A percentile compares a stretch with the other conserved stretches of the same genome.
Evolutionary conservation across 2,329 filamentous ascomycete genomes (phyloP).

Genomic region (Colletotrichum brevisporum): DNA sequence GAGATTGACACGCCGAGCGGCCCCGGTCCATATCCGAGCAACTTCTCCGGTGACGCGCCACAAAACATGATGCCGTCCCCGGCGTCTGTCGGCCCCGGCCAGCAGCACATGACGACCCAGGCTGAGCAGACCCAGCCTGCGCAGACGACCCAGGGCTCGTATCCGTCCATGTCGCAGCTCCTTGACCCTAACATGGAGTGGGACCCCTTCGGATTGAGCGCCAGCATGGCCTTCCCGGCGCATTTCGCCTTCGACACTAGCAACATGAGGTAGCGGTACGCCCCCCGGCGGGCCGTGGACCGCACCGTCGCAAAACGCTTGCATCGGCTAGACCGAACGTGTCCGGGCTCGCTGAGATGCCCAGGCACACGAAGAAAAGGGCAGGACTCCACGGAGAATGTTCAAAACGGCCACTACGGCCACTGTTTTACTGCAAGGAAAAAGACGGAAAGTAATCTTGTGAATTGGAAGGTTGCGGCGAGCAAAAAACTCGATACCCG

Average conservation of each 20-base stretch:
- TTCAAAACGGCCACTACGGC: constrained; percentile 18
- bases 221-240: constrained; percentile 94
- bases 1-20: constrained; percentile 78
- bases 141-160: constrained; percentile 57
- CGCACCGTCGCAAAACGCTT: not conserved
- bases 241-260: constrained; percentile 82
- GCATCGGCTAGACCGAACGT: not conserved
- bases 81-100: constrained; percentile 51
- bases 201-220: constrained; percentile 92
- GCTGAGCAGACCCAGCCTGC: constrained; percentile 49
- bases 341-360: not conserved
- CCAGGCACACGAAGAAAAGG: constrained; percentile 6
- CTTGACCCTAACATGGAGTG: constrained; percentile 89
- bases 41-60: constrained; percentile 63
- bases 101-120: constrained; percentile 55
- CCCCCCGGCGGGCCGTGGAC: not conserved
- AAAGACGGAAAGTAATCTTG: constrained; percentile 26
- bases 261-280: constrained; percentile 59
- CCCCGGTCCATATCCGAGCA: constrained; percentile 74
- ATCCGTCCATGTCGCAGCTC: constrained; percentile 74
- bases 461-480: constrained; percentile 29
- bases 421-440: constrained; percentile 19
- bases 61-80: constrained; percentile 59
- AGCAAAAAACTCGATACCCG: constrained; percentile 42
- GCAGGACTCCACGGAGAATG: not conserved